phyloP scores from a whole-genome alignment of 2,329 filamentous ascomycete genomes.

The Camillea tinctor region DNA sequence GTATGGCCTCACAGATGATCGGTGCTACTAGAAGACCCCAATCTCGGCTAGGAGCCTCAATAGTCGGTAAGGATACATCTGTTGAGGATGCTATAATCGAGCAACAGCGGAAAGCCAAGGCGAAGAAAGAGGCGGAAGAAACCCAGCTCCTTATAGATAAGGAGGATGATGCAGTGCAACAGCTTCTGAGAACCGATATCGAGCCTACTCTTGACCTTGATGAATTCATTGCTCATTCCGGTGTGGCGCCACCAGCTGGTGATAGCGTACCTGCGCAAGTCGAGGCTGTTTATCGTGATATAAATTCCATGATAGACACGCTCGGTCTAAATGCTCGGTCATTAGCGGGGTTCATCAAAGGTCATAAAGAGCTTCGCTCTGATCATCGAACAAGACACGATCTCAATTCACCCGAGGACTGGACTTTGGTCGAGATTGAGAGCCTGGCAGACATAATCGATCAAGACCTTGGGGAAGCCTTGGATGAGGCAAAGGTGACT shows the following conservation, averaged over 20 bases:
- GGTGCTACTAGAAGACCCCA: conserved; percentile 38
- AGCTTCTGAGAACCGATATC: conserved; percentile 58
- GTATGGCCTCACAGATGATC: conserved; percentile 55
- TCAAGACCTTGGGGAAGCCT: conserved; percentile 58
- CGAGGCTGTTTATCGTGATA: conserved; percentile 71
- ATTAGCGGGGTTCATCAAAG: conserved; percentile 64
- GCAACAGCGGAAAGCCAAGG: conserved; percentile 51
- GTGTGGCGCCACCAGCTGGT: conserved; percentile 50
- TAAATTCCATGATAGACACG: conserved; percentile 93
- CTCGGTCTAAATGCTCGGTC: conserved; percentile 78
- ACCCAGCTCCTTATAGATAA: conserved; percentile 60
- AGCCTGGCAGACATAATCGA: conserved; percentile 66
- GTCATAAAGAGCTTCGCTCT: conserved; percentile 58
- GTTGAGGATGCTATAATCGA: conserved; percentile 48
- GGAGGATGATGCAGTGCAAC: conserved; percentile 67
- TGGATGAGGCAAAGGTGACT: conserved; percentile 67
- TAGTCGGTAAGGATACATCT: conserved; percentile 38
- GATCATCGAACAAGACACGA: conserved; percentile 62
- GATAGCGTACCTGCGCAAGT: conserved; percentile 62
- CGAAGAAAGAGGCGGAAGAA: conserved; percentile 57
- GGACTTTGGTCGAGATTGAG: conserved; percentile 74
- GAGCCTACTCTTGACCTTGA: conserved; percentile 62
- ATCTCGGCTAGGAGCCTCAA: conserved; percentile 38
- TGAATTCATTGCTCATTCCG: conserved; percentile 64
- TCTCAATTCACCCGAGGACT: conserved; percentile 66